Percentiles rank a stretch among this genome's conserved stretches.
Conservation (phyloP, 192 early-diverging fungal species). For the Coemansia sp. region DNA sequence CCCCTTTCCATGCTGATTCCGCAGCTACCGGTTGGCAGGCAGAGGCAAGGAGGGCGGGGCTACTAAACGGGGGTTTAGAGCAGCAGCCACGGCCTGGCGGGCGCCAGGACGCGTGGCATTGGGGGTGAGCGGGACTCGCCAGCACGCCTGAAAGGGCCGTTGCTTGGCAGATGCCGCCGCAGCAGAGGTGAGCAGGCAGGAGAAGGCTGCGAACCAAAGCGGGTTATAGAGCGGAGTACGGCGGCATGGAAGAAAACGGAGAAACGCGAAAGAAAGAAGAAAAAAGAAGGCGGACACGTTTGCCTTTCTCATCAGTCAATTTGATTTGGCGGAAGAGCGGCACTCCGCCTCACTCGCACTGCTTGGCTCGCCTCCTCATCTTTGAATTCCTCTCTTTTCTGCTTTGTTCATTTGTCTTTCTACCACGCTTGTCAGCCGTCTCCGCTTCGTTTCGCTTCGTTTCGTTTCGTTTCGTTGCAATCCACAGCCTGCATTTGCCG, state of each 20-base stretch:
- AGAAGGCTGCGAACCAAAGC: not conserved
- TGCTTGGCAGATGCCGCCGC: not conserved
- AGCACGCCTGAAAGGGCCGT: not conserved
- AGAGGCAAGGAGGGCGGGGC: constrained; percentile 2
- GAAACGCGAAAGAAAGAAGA: too few relatives aligned
- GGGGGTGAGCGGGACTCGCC: constrained; percentile 1
- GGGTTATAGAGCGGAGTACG: not conserved
- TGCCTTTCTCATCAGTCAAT: not conserved
- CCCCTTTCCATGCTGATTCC: not conserved
- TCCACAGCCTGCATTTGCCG: constrained; percentile 1
- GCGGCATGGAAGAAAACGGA: not conserved
- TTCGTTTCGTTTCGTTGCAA: not conserved
- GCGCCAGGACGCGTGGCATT: not conserved
- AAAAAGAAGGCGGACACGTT: not conserved
- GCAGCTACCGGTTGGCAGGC: not conserved
- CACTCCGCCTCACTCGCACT: not conserved
- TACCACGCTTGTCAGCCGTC: not conserved
- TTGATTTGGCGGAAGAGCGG: not conserved
- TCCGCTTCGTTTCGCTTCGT: too few relatives aligned
- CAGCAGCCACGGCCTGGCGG: not conserved
- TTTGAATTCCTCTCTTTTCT: not conserved
- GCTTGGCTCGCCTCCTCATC: not conserved
- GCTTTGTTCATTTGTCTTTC: not conserved
- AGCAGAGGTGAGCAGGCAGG: too few relatives aligned
- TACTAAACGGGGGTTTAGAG: constrained; percentile 31